These are phyloP conservation scores for Miscanthus lutarioriparius DNA, from an alignment of 176 grass and related monocot species.

Conservation along the genomic window DNA sequence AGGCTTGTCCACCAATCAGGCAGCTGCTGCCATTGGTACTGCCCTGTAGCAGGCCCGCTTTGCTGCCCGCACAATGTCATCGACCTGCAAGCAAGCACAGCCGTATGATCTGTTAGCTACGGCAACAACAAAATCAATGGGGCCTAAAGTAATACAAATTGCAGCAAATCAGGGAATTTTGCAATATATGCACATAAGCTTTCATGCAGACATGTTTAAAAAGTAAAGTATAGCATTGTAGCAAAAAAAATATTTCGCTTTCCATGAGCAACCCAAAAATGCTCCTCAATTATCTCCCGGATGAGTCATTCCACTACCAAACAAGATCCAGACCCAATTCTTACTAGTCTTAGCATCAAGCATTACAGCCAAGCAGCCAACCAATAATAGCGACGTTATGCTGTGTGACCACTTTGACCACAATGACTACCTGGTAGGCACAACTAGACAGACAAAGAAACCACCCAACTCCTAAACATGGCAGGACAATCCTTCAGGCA, in stretches of 20 bases:
- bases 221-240: not conserved
- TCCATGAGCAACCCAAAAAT: conserved; percentile 9
- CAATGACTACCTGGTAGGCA: conserved; percentile 17
- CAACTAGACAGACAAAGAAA: conserved; percentile 30
- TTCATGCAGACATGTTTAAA: not conserved
- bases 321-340: conserved; percentile 1
- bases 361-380: conserved; percentile 38
- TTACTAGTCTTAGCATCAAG: conserved; percentile 27
- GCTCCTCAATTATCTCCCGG: not conserved
- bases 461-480: conserved; percentile 31
- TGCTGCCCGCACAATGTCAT: conserved; percentile 87
- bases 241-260: not conserved
- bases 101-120: not conserved
- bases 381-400: conserved; percentile 29
- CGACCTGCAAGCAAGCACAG: conserved; percentile 53
- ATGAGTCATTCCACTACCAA: conserved; percentile 8
- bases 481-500: conserved; percentile 9
- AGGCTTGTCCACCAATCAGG: conserved; percentile 37
- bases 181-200: not conserved
- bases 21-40: conserved; percentile 69
- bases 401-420: conserved; percentile 41
- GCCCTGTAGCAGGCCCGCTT: conserved; percentile 88
- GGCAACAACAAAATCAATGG: not conserved
- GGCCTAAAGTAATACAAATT: not conserved
- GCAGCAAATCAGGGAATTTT: not conserved